Evolutionary conservation across 2,329 filamentous ascomycete species (phyloP).

Genomic region (Purpureocillium takamizusanense): DNA sequence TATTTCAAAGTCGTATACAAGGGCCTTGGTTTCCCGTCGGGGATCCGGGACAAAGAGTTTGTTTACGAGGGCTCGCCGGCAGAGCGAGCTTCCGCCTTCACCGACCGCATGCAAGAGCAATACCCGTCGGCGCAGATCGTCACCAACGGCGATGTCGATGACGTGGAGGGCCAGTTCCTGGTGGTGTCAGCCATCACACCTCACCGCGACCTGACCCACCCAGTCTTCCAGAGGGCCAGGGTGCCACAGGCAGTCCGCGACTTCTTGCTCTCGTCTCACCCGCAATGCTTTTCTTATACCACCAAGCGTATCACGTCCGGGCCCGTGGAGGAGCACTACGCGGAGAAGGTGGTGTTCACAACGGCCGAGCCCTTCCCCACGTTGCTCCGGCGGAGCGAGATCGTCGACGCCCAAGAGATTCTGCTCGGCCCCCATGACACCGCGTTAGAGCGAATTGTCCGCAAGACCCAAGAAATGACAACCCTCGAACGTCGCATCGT

Average conservation of each 20-base stretch:
- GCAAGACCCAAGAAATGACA: constrained; percentile 81
- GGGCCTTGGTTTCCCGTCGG: constrained; percentile 77
- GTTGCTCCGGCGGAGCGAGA: constrained; percentile 79
- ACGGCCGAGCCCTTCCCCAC: constrained; percentile 85
- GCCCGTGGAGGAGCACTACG: constrained; percentile 61
- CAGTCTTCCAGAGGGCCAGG: constrained; percentile 80
- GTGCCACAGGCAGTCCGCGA: constrained; percentile 79
- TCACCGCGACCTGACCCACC: constrained; percentile 73
- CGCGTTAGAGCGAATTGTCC: constrained; percentile 80
- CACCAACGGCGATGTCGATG: constrained; percentile 58
- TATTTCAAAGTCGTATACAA: constrained; percentile 90
- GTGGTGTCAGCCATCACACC: constrained; percentile 73
- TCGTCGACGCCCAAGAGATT: constrained; percentile 59
- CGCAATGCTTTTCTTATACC: constrained; percentile 71
- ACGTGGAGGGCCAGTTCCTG: constrained; percentile 84
- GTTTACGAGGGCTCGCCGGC: constrained; percentile 76
- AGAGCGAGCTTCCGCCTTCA: constrained; percentile 74
- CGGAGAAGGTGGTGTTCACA: constrained; percentile 77
- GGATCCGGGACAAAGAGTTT: constrained; percentile 80
- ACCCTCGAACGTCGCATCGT: constrained; percentile 64
- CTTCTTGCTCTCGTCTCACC: constrained; percentile 69
- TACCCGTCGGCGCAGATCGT: constrained; percentile 80
- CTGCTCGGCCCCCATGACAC: constrained; percentile 70
- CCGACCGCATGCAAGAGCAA: constrained; percentile 84
- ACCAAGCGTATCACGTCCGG: constrained; percentile 61